A percentile compares a stretch with the other conserved stretches of the same genome.
These are phyloP conservation scores for Pharus latifolius DNA, from an alignment of 176 grass and related monocot species.

Conservation along the genomic window DNA sequence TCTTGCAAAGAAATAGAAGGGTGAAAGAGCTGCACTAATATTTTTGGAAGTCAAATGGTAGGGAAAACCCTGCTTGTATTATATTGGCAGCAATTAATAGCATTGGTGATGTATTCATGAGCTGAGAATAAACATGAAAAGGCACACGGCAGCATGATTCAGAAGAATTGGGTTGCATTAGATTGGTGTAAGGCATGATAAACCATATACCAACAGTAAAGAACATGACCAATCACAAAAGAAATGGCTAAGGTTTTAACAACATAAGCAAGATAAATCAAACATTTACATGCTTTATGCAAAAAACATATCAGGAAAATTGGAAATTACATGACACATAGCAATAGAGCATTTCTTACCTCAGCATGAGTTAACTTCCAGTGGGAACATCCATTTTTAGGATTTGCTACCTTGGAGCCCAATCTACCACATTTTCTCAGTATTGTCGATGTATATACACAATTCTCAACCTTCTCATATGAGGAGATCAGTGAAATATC, in stretches of 20 bases:
- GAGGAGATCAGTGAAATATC: constrained; percentile 81
- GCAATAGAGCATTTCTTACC: constrained; percentile 27
- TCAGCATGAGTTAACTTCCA: constrained; percentile 80
- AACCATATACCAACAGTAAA: neutral
- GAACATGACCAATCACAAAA: no score
- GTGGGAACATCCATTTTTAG: constrained; percentile 18
- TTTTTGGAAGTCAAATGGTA: neutral
- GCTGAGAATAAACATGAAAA: no score
- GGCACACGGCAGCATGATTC: neutral
- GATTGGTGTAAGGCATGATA: neutral
- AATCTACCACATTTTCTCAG: constrained; percentile 55
- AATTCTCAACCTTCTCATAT: constrained; percentile 93
- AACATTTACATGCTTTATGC: neutral
- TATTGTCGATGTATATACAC: constrained; percentile 88
- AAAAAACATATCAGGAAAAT: neutral
- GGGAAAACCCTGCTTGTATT: neutral
- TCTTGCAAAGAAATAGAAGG: neutral
- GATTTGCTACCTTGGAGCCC: constrained; percentile 30
- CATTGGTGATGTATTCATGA: neutral
- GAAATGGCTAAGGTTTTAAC: neutral
- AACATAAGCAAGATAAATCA: neutral
- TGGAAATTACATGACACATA: neutral
- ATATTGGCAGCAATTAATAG: neutral
- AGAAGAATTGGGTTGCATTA: neutral
- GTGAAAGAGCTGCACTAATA: neutral